phyloP scores from a whole-genome alignment of 305 asterid genomes.

The Caryopteris hybrid region DNA sequence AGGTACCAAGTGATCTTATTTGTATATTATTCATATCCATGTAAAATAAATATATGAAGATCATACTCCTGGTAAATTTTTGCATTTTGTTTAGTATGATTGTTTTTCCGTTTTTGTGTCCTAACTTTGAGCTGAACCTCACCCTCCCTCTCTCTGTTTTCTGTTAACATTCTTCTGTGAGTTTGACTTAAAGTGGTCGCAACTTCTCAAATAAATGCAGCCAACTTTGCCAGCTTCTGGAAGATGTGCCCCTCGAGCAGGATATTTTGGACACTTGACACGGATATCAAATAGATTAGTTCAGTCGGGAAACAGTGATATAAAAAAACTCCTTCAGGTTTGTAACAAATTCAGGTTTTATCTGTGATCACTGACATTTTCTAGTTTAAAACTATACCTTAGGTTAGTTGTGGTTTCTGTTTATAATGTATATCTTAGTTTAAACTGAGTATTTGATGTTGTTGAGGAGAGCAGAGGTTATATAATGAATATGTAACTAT shows the following conservation, averaged over 20 bases:
- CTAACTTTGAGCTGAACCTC: not conserved
- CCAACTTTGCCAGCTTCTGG: conserved; percentile 62
- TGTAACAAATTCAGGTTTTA: conserved; percentile 12
- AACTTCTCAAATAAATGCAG: conserved; percentile 41
- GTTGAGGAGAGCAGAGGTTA: not conserved
- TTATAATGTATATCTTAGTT: not conserved
- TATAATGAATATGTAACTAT: not conserved
- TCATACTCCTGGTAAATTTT: not conserved
- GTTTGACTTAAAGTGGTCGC: conserved; percentile 12
- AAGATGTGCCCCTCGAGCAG: conserved; percentile 67
- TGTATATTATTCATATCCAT: not conserved
- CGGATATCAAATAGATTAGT: conserved; percentile 77
- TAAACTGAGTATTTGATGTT: conserved; percentile 7
- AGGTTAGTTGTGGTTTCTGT: not conserved
- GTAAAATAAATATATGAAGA: not conserved
- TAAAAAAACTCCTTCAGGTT: conserved; percentile 74
- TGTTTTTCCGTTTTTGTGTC: not conserved
- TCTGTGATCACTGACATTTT: not conserved
- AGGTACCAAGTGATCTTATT: conserved; percentile 1
- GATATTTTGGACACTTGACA: conserved; percentile 86
- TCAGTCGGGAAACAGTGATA: conserved; percentile 61
- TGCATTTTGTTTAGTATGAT: conserved; percentile 2
- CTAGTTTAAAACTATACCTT: not conserved
- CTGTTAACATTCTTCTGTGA: not conserved
- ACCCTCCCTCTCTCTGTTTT: not conserved